phyloP scores from a whole-genome alignment of 1,284 basidiomycete species.

The Tylopilus sp. region DNA sequence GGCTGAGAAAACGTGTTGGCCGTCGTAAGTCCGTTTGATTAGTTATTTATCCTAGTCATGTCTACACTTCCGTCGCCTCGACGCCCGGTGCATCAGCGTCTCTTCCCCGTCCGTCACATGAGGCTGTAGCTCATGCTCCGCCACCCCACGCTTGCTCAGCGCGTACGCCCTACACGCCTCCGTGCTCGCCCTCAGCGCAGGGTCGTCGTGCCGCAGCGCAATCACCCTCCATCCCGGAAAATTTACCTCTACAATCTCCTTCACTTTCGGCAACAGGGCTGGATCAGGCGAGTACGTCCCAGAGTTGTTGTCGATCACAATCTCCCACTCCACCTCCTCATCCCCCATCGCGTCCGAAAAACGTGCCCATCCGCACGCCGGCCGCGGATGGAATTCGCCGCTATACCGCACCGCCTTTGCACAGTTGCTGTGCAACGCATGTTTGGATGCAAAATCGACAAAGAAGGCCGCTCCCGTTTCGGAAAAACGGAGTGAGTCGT shows the following conservation, averaged over 20 bases:
- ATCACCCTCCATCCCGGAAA: slow-evolving; percentile 61
- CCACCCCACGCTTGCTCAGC: slow-evolving; percentile 50
- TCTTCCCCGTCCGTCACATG: slow-evolving; percentile 51
- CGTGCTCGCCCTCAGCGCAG: slow-evolving; percentile 52
- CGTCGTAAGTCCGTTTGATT: slow-evolving; percentile 29
- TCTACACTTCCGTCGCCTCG: neutral
- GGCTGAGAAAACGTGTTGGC: slow-evolving; percentile 38
- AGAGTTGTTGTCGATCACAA: slow-evolving; percentile 75
- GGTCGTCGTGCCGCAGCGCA: slow-evolving; percentile 56
- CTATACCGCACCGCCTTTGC: slow-evolving; percentile 58
- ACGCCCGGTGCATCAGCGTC: slow-evolving; percentile 39
- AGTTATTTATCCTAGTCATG: too few relatives aligned
- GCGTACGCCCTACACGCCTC: slow-evolving; percentile 67
- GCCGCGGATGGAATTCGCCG: slow-evolving; percentile 76
- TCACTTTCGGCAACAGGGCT: slow-evolving; percentile 50
- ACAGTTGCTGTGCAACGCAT: slow-evolving; percentile 56
- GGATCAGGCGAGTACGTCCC: slow-evolving; percentile 71
- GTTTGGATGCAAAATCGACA: slow-evolving; percentile 77
- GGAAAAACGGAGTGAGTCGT: slow-evolving; percentile 71
- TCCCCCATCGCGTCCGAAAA: slow-evolving; percentile 56
- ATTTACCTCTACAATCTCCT: slow-evolving; percentile 60
- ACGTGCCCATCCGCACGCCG: slow-evolving; percentile 60
- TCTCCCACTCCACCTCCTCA: slow-evolving; percentile 58
- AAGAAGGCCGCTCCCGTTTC: slow-evolving; percentile 79
- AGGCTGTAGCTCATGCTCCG: slow-evolving; percentile 58